A percentile compares a stretch with the other conserved stretches of the same genome.
Evolutionary conservation across 2,329 filamentous ascomycete genomes (phyloP).

Genomic region (Cercospora sp.): DNA sequence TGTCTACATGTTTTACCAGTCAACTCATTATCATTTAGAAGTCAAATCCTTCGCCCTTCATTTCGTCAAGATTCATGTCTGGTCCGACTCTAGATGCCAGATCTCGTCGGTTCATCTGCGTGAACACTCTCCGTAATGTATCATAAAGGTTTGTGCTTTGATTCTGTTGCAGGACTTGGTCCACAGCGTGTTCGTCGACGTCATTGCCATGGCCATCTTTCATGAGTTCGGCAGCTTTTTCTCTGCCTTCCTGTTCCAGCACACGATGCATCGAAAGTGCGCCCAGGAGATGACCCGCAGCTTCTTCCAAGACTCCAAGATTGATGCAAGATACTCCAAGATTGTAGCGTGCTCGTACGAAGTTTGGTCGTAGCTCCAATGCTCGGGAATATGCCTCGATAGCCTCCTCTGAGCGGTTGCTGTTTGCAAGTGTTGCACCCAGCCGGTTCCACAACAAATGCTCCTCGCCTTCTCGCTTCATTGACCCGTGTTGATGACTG

Average conservation of each 20-base stretch:
- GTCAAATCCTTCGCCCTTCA: conserved; percentile 80
- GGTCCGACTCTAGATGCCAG: conserved; percentile 82
- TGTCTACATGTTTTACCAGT: neutral
- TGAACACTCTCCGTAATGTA: conserved; percentile 90
- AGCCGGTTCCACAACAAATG: conserved; percentile 97
- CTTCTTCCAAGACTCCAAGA: conserved; percentile 91
- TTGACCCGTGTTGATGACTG: conserved; percentile 76
- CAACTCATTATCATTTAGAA: conserved; percentile 53
- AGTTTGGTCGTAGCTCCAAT: conserved; percentile 86
- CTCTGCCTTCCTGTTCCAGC: conserved; percentile 80
- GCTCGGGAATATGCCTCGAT: conserved; percentile 96
- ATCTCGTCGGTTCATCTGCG: conserved; percentile 88
- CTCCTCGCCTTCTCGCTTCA: conserved; percentile 80
- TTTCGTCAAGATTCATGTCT: conserved; percentile 86
- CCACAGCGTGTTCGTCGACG: conserved; percentile 70
- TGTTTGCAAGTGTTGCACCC: conserved; percentile 93
- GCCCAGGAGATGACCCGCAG: conserved; percentile 86
- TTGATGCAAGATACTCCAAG: conserved; percentile 96
- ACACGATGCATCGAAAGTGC: conserved; percentile 94
- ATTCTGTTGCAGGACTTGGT: conserved; percentile 90
- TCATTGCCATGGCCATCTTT: conserved; percentile 54
- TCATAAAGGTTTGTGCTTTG: conserved; percentile 96
- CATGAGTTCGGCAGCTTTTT: conserved; percentile 80
- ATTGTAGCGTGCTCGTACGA: conserved; percentile 95
- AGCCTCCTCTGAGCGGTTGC: conserved; percentile 87